Percentiles rank a stretch among this genome's conserved stretches.
Evolutionary conservation across 495 filamentous ascomycete genomes (phyloP).

Genomic region (Bacidia rubella): DNA sequence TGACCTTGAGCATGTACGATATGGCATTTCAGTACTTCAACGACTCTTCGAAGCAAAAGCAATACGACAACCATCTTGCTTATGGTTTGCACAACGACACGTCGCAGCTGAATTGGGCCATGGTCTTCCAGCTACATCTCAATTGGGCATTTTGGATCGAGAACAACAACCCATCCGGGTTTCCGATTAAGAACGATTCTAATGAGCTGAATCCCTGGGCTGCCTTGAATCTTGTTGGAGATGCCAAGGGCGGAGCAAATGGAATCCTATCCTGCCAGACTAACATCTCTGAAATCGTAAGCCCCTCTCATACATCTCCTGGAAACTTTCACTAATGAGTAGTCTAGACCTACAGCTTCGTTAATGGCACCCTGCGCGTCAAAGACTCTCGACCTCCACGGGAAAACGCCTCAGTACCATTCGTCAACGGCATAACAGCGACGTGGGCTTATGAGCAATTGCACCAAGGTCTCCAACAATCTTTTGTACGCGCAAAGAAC

Average conservation of each 20-base stretch:
- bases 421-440: neutral
- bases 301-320: neutral
- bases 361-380: neutral
- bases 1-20: too few species aligned
- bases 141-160: neutral
- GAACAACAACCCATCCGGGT: neutral
- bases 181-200: neutral
- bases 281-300: conserved; percentile 5
- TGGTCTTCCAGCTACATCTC: neutral
- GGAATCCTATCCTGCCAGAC: conserved; percentile 7
- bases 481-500: conserved; percentile 1
- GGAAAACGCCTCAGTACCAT: conserved; percentile 2
- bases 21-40: conserved; percentile 10
- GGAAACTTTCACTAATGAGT: neutral
- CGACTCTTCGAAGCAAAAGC: conserved; percentile 1
- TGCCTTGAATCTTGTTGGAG: neutral
- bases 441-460: conserved; percentile 1
- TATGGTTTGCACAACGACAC: neutral
- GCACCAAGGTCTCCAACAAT: neutral
- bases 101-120: neutral
- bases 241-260: neutral
- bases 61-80: neutral
- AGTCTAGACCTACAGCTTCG: conserved; percentile 4
- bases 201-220: neutral
- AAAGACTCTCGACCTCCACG: neutral